Evolutionary conservation across 495 filamentous ascomycete genomes (phyloP).

Genomic region (Letharia lupina): DNA sequence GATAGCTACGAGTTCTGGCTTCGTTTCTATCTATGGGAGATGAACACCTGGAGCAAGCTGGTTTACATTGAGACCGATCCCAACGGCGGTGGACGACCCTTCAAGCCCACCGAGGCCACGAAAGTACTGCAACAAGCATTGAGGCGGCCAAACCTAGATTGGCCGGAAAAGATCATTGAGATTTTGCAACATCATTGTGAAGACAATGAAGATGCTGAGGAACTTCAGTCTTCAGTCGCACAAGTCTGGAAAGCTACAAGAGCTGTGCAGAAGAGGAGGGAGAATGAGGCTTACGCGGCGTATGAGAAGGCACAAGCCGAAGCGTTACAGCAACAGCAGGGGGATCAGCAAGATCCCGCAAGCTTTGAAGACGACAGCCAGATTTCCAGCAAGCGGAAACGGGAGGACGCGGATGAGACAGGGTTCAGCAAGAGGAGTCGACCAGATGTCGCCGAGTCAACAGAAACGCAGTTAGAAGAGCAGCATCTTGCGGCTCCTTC

Average conservation of each 20-base stretch:
- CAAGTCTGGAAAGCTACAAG: slow-evolving; percentile 58
- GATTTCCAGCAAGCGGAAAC: slow-evolving; percentile 54
- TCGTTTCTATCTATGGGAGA: slow-evolving; percentile 82
- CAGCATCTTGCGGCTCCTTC: slow-evolving; percentile 34
- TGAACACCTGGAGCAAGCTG: slow-evolving; percentile 58
- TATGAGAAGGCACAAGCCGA: slow-evolving; percentile 41
- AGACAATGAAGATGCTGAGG: slow-evolving; percentile 69
- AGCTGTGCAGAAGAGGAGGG: slow-evolving; percentile 54
- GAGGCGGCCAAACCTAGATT: slow-evolving; percentile 63
- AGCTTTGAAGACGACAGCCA: slow-evolving; percentile 29
- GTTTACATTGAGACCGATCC: slow-evolving; percentile 35
- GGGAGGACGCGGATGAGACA: slow-evolving; percentile 47
- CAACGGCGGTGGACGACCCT: slow-evolving; percentile 24
- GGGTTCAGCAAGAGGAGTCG: slow-evolving; percentile 51
- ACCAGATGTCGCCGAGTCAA: slow-evolving; percentile 36
- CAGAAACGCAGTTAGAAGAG: slow-evolving; percentile 26
- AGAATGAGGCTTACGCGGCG: slow-evolving; percentile 54
- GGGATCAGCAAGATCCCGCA: slow-evolving; percentile 28
- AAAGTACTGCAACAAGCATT: slow-evolving; percentile 66
- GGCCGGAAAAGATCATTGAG: slow-evolving; percentile 83
- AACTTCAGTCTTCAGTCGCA: slow-evolving; percentile 60
- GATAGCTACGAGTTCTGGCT: slow-evolving; percentile 89
- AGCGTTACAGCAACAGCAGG: slow-evolving; percentile 31
- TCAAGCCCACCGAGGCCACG: slow-evolving; percentile 42
- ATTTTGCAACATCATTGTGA: slow-evolving; percentile 78